A percentile compares a stretch with the other conserved stretches of the same genome.
phyloP scores from a whole-genome alignment of 2,329 filamentous ascomycete genomes.

The Penicillium occitanis region DNA sequence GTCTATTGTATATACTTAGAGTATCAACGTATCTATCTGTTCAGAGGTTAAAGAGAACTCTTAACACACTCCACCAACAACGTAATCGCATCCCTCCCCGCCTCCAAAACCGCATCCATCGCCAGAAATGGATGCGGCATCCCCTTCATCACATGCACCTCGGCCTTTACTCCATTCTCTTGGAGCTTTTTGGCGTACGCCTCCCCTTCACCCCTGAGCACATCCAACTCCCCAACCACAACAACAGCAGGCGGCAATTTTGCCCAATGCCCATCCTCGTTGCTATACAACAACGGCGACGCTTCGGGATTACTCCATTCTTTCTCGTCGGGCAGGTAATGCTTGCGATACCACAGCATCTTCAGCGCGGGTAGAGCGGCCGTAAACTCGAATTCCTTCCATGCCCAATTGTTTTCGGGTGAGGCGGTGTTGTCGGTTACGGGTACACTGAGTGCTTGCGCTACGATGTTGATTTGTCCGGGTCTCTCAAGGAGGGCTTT shows the following conservation, averaged over 20 bases:
- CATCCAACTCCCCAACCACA: constrained; percentile 57
- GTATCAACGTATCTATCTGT: too few relatives aligned
- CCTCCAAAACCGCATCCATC: constrained; percentile 57
- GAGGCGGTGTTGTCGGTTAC: constrained; percentile 60
- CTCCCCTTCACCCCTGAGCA: constrained; percentile 57
- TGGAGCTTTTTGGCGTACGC: constrained; percentile 52
- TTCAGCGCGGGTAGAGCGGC: constrained; percentile 56
- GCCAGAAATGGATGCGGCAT: constrained; percentile 61
- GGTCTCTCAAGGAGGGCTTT: constrained; percentile 43
- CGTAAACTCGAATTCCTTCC: constrained; percentile 52
- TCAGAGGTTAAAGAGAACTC: background rate
- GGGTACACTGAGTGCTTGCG: constrained; percentile 58
- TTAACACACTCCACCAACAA: constrained; percentile 41
- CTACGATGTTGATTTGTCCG: constrained; percentile 41
- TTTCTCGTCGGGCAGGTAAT: constrained; percentile 54
- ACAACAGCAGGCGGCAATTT: constrained; percentile 53
- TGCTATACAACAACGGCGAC: constrained; percentile 54
- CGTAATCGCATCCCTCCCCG: constrained; percentile 53
- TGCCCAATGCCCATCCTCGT: constrained; percentile 45
- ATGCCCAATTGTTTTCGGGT: constrained; percentile 48
- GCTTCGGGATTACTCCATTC: constrained; percentile 55
- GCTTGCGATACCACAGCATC: constrained; percentile 62
- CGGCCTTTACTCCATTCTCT: constrained; percentile 49
- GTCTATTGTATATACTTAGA: background rate
- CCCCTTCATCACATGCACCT: constrained; percentile 54